A percentile compares a stretch with the other conserved stretches of the same genome.
phyloP scores from a whole-genome alignment of 306 rosid genomes.

The Trifolium pratense region DNA sequence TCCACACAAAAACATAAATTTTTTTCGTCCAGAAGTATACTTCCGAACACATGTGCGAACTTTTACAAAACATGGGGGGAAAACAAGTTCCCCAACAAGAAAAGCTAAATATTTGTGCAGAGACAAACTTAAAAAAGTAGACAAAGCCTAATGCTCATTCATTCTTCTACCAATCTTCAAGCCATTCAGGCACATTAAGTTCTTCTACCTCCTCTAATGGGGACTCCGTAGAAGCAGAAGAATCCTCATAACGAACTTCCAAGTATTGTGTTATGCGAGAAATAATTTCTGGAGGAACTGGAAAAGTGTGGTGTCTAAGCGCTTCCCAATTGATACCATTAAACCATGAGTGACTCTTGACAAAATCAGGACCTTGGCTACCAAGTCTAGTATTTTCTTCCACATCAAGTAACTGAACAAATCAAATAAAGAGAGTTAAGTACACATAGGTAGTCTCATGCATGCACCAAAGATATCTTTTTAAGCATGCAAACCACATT shows the following conservation, averaged over 20 bases:
- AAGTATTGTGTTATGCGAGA: slow-evolving; percentile 70
- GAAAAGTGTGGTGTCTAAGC: slow-evolving; percentile 51
- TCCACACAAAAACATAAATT: background rate
- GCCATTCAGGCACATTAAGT: slow-evolving; percentile 76
- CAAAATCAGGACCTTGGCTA: slow-evolving; percentile 67
- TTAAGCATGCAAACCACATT: background rate
- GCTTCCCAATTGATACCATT: slow-evolving; percentile 82
- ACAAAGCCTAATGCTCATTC: slow-evolving; percentile 28
- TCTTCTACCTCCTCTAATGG: slow-evolving; percentile 59
- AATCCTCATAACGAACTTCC: slow-evolving; percentile 66
- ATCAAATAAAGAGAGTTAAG: slow-evolving; percentile 35
- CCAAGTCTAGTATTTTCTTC: slow-evolving; percentile 89
- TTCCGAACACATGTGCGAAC: background rate
- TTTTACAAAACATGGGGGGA: background rate
- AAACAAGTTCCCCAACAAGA: background rate
- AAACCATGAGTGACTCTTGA: slow-evolving; percentile 89
- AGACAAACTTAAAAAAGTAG: slow-evolving; percentile 42
- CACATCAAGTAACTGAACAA: slow-evolving; percentile 82
- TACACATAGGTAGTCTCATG: slow-evolving; percentile 33
- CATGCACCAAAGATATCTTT: background rate
- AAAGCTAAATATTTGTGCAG: slow-evolving; percentile 30
- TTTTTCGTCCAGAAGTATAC: background rate
- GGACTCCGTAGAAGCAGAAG: slow-evolving; percentile 53
- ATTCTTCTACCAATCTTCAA: slow-evolving; percentile 81
- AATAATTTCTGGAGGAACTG: slow-evolving; percentile 73